Percentiles rank a stretch among this genome's conserved stretches.
Conservation (phyloP, 352 stramenopile genomes). For the Globisporangium takayamanum region DNA sequence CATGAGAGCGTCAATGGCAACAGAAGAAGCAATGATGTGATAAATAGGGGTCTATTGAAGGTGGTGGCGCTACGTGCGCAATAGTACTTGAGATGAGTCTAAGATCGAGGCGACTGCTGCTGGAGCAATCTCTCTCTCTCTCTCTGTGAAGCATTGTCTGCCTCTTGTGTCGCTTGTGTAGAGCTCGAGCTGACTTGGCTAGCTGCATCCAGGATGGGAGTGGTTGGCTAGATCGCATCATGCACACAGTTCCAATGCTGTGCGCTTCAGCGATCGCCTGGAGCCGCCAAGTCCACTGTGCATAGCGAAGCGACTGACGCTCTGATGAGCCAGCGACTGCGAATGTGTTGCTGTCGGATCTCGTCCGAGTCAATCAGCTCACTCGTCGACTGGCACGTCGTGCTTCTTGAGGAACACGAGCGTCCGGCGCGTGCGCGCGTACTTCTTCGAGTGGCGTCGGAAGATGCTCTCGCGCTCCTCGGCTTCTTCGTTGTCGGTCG, state of each 20-base stretch:
- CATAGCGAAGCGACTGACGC: no score
- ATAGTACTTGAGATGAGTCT: not conserved
- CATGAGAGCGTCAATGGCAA: no score
- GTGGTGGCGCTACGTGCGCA: no score
- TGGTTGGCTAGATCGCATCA: not conserved
- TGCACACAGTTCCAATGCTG: slow-evolving; percentile 10
- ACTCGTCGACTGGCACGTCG: not conserved
- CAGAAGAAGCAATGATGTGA: no score
- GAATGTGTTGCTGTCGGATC: no score
- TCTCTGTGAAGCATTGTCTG: not conserved
- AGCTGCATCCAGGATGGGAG: not conserved
- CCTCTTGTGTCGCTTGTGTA: no score
- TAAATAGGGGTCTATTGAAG: no score
- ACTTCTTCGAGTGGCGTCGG: slow-evolving; percentile 48
- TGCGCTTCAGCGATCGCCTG: not conserved
- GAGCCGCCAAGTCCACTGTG: no score
- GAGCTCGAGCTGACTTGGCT: no score
- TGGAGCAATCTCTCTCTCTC: not conserved
- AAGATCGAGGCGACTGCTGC: not conserved
- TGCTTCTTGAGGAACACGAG: slow-evolving; percentile 53
- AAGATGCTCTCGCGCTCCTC: slow-evolving; percentile 38
- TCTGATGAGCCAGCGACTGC: no score
- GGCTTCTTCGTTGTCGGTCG: slow-evolving; percentile 31
- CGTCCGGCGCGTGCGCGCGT: slow-evolving; percentile 45
- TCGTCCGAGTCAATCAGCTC: not conserved